Evolutionary conservation across 208 protist species (phyloP).

Genomic region (Acanthamoeba sp.): DNA sequence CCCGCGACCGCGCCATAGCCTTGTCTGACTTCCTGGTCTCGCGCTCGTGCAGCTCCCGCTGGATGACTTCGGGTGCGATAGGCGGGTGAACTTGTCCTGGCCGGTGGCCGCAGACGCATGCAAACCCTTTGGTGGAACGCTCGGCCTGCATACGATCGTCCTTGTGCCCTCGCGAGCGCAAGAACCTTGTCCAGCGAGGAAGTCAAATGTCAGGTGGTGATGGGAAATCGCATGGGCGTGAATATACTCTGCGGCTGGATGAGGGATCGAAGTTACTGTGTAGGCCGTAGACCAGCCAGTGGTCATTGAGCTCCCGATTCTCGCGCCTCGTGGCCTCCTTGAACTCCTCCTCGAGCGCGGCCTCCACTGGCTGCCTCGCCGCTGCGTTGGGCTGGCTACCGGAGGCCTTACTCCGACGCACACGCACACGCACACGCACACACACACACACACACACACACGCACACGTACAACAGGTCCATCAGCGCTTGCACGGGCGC

Average conservation of each 20-base stretch:
- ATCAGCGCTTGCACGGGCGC: no score
- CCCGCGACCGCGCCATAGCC: background rate
- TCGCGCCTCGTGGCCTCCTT: background rate
- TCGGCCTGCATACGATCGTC: background rate
- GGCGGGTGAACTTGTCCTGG: background rate
- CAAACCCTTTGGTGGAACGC: background rate
- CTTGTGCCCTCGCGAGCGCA: background rate
- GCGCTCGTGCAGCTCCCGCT: background rate
- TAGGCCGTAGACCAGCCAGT: constrained; percentile 52
- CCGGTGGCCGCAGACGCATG: background rate
- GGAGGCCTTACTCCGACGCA: constrained; percentile 32
- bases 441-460: no score
- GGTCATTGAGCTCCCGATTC: background rate
- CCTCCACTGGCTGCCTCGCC: background rate
- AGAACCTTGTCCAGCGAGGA: background rate
- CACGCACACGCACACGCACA: no score
- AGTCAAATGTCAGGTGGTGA: background rate
- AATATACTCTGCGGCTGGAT: constrained; percentile 31
- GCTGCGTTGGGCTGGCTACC: background rate
- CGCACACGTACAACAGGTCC: no score
- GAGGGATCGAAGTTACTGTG: constrained; percentile 42
- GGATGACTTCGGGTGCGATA: constrained; percentile 17
- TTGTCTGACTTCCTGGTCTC: background rate
- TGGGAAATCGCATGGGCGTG: no score
- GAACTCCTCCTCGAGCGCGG: constrained; percentile 33